phyloP scores from a whole-genome alignment of 2,329 filamentous ascomycete genomes.

The Fusarium metavorans region DNA sequence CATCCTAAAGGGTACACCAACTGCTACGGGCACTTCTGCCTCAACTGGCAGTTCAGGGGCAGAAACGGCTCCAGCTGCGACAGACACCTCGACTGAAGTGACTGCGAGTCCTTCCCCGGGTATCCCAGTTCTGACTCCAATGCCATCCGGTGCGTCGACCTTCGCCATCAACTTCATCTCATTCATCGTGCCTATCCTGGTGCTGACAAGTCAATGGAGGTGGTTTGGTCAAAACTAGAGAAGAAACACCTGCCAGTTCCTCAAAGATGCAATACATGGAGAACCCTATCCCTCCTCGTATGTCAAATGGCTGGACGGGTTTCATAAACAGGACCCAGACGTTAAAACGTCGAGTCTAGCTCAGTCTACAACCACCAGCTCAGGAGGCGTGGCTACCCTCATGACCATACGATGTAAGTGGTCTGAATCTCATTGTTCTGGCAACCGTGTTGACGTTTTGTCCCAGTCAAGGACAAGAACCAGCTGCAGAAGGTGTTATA shows the following conservation, averaged over 20 bases:
- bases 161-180: neutral
- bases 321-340: neutral
- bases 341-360: neutral
- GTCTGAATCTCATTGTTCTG: rapidly evolving
- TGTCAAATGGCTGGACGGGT: neutral
- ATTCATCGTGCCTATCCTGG: neutral
- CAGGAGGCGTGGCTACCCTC: neutral
- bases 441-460: neutral
- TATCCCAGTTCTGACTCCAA: neutral
- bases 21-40: neutral
- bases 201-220: neutral
- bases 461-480: neutral
- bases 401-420: neutral
- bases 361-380: neutral
- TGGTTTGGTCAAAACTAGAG: neutral
- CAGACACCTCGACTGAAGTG: neutral
- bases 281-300: rapidly evolving
- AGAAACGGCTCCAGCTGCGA: no score
- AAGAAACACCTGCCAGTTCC: neutral
- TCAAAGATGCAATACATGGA: rapidly evolving
- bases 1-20: neutral
- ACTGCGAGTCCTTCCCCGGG: neutral
- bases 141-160: neutral
- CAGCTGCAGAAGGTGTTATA: neutral
- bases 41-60: neutral